Percentiles rank a stretch among this genome's conserved stretches.
These are phyloP conservation scores for Exophiala spinifera DNA, from an alignment of 2,329 filamentous ascomycete species.

Conservation along the genomic window DNA sequence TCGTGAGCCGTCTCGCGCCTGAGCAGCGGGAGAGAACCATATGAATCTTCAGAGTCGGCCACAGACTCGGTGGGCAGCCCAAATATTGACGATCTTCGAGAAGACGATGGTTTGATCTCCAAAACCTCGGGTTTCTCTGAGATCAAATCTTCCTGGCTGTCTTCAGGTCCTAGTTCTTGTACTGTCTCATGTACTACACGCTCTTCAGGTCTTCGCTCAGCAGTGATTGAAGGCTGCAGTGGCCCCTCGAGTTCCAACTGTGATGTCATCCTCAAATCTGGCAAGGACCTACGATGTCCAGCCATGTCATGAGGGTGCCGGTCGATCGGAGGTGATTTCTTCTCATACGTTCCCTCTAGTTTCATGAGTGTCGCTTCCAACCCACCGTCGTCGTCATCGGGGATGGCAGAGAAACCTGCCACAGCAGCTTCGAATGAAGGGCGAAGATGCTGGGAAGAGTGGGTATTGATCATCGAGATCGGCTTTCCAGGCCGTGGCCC, in stretches of 20 bases:
- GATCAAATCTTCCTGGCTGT: conserved; percentile 7
- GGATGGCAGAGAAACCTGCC: conserved; percentile 79
- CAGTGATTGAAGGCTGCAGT: not conserved
- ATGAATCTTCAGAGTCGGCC: conserved; percentile 68
- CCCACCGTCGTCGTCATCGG: conserved; percentile 83
- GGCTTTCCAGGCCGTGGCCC: conserved; percentile 33
- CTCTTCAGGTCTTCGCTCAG: not conserved
- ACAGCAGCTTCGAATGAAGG: conserved; percentile 86
- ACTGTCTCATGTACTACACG: conserved; percentile 8
- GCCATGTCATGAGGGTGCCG: conserved; percentile 20
- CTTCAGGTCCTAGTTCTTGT: conserved; percentile 10
- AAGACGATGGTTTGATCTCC: conserved; percentile 5
- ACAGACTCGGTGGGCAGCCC: conserved; percentile 43
- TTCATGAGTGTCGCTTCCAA: conserved; percentile 91
- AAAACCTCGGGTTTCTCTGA: not conserved
- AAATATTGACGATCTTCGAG: conserved; percentile 30
- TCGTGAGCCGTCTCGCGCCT: conserved; percentile 54
- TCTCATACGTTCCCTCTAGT: conserved; percentile 80
- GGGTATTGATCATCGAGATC: conserved; percentile 48
- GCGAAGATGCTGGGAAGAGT: conserved; percentile 56
- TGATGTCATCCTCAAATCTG: conserved; percentile 17
- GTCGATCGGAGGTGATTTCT: conserved; percentile 38
- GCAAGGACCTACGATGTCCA: conserved; percentile 17
- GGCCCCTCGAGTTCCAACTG: not conserved
- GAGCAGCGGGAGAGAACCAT: conserved; percentile 72